These are phyloP conservation scores for Trichoderma afroharzianum DNA, from an alignment of 2,329 filamentous ascomycete genomes.

Conservation along the genomic window DNA sequence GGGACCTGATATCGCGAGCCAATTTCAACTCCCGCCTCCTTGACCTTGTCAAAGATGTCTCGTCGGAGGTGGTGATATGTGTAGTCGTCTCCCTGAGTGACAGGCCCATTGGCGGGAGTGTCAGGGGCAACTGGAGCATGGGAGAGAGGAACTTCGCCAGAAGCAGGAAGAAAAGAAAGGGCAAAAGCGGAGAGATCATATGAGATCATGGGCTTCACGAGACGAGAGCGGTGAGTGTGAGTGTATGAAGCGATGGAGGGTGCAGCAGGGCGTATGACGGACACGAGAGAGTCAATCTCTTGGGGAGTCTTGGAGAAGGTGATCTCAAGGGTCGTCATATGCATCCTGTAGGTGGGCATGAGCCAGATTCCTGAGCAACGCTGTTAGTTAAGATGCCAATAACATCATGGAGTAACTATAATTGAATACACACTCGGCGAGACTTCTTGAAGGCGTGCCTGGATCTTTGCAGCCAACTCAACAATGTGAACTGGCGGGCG, in stretches of 20 bases:
- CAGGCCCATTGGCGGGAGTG: conserved; percentile 23
- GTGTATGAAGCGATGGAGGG: conserved; percentile 63
- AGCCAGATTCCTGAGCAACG: conserved; percentile 54
- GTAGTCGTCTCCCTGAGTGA: conserved; percentile 59
- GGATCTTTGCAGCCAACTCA: conserved; percentile 63
- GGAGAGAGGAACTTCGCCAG: conserved; percentile 50
- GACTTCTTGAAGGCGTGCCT: conserved; percentile 59
- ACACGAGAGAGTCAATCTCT: conserved; percentile 63
- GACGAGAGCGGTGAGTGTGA: conserved; percentile 62
- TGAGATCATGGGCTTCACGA: conserved; percentile 78
- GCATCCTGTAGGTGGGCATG: conserved; percentile 74
- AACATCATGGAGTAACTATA: background rate
- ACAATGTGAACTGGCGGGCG: conserved; percentile 71
- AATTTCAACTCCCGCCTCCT: conserved; percentile 62
- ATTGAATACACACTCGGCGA: conserved; percentile 61
- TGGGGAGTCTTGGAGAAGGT: conserved; percentile 70
- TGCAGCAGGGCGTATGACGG: conserved; percentile 53
- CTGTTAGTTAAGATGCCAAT: background rate
- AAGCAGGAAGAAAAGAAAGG: conserved; percentile 79
- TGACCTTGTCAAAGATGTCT: conserved; percentile 65
- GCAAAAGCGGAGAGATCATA: conserved; percentile 85
- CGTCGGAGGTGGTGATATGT: conserved; percentile 88
- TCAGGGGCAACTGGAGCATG: conserved; percentile 40
- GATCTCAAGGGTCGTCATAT: conserved; percentile 82
- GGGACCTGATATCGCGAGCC: conserved; percentile 82